Percentiles rank a stretch among this genome's conserved stretches.
phyloP scores from a whole-genome alignment of 2,329 filamentous ascomycete genomes.

The Volutella citrinella region DNA sequence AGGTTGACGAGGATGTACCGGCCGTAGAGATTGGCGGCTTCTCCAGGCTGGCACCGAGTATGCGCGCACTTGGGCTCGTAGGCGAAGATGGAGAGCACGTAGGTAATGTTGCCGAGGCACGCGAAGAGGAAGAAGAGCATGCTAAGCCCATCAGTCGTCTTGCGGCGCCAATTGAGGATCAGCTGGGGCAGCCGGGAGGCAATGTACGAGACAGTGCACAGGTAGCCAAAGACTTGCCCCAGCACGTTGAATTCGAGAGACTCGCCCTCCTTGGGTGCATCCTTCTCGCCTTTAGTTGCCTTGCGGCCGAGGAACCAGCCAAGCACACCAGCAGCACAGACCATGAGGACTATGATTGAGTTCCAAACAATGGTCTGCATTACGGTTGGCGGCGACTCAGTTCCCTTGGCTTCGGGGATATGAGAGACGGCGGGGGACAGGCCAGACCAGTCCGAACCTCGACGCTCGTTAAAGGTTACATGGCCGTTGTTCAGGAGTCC shows the following conservation, averaged over 20 bases:
- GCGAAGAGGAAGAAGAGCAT: conserved; percentile 97
- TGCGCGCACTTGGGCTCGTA: conserved; percentile 71
- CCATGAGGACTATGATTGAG: conserved; percentile 69
- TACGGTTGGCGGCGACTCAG: conserved; percentile 45
- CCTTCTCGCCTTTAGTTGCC: conserved; percentile 36
- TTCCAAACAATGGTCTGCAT: conserved; percentile 70
- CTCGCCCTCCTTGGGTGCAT: conserved; percentile 36
- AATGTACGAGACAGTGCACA: conserved; percentile 87
- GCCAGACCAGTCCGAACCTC: conserved; percentile 56
- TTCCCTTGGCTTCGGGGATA: conserved; percentile 47
- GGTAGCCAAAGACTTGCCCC: conserved; percentile 90
- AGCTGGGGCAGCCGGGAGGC: conserved; percentile 87
- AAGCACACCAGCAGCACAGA: conserved; percentile 76
- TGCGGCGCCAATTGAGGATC: conserved; percentile 85
- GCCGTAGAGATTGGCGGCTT: conserved; percentile 66
- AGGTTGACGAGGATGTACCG: conserved; percentile 85
- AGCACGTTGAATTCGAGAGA: conserved; percentile 67
- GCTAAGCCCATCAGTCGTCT: conserved; percentile 89
- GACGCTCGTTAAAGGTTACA: conserved; percentile 40
- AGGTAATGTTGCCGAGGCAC: conserved; percentile 91
- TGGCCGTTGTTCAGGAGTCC: conserved; percentile 17
- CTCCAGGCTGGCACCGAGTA: conserved; percentile 59
- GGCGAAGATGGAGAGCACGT: conserved; percentile 86
- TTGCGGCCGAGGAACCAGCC: conserved; percentile 73
- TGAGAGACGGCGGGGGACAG: conserved; percentile 83